Evolutionary conservation across 805 yeast species (phyloP).

Genomic region (Barnettozyma wickerhamii): DNA sequence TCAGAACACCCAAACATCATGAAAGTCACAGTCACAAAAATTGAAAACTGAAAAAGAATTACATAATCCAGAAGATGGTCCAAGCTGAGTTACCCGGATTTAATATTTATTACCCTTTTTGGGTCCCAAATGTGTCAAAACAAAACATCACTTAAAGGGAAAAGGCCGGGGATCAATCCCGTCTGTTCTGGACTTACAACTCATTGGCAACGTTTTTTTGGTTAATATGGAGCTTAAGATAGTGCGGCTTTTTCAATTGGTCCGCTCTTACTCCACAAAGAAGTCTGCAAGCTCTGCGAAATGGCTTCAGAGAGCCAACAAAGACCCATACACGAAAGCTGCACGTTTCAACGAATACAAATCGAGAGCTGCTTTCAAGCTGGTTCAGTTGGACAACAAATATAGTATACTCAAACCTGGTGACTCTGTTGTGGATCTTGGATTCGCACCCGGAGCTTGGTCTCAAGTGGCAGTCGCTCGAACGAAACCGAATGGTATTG

Average conservation of each 20-base stretch:
- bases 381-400: conserved; percentile 67
- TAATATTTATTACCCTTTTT: neutral
- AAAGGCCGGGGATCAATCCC: no score
- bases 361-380: conserved; percentile 90
- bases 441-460: conserved; percentile 96
- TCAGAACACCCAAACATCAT: conserved; percentile 6
- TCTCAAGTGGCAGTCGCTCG: conserved; percentile 71
- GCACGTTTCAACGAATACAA: conserved; percentile 60
- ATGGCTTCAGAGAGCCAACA: conserved; percentile 72
- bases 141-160: neutral
- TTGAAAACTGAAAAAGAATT: no score
- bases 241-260: conserved; percentile 1
- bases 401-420: conserved; percentile 53
- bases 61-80: no score
- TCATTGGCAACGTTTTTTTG: neutral
- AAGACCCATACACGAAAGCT: conserved; percentile 61
- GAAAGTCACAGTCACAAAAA: conserved; percentile 9
- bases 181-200: neutral
- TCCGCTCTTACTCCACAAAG: conserved; percentile 17
- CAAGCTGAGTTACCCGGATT: neutral
- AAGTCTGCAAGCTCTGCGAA: conserved; percentile 51
- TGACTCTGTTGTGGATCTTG: conserved; percentile 74
- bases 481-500: conserved; percentile 45
- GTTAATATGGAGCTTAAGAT: neutral
- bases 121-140: conserved; percentile 4